Conservation (phyloP, 2,329 filamentous ascomycete species). For the Ophiostoma tasmaniense region DNA sequence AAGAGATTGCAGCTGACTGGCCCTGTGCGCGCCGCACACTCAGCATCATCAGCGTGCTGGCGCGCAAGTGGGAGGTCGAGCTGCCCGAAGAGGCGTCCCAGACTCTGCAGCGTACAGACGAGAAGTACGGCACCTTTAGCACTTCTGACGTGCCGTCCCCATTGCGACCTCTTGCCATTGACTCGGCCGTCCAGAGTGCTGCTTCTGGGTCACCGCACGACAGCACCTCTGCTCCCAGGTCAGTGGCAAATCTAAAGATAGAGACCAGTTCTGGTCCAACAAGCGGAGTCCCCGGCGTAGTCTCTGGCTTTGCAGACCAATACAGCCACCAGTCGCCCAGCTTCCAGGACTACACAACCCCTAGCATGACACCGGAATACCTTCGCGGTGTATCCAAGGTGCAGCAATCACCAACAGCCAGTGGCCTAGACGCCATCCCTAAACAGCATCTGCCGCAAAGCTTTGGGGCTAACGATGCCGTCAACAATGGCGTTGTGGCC, state of each 20-base stretch:
- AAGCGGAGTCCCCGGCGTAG: background rate
- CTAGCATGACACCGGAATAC: conserved; percentile 14
- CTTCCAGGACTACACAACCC: conserved; percentile 22
- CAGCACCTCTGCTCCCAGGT: background rate
- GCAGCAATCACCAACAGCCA: background rate
- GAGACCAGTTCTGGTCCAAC: background rate
- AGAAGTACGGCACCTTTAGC: conserved; percentile 67
- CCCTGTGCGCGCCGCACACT: conserved; percentile 78
- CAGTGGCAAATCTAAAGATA: background rate
- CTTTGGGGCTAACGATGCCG: background rate
- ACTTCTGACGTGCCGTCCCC: conserved; percentile 54
- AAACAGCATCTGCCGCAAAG: background rate
- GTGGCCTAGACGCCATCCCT: background rate
- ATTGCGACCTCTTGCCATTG: conserved; percentile 21
- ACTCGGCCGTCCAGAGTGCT: background rate
- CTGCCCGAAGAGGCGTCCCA: conserved; percentile 73
- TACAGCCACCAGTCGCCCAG: conserved; percentile 25
- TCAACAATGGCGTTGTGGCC: conserved; percentile 1
- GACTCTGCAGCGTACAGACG: conserved; percentile 69
- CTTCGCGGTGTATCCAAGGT: background rate
- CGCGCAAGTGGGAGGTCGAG: conserved; percentile 81
- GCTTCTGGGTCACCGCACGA: background rate
- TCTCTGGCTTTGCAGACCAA: background rate
- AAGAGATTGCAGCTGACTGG: conserved; percentile 95
- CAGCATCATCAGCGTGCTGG: conserved; percentile 73